phyloP scores from a whole-genome alignment of 176 grass and related monocot species.

The Typha latifolia region DNA sequence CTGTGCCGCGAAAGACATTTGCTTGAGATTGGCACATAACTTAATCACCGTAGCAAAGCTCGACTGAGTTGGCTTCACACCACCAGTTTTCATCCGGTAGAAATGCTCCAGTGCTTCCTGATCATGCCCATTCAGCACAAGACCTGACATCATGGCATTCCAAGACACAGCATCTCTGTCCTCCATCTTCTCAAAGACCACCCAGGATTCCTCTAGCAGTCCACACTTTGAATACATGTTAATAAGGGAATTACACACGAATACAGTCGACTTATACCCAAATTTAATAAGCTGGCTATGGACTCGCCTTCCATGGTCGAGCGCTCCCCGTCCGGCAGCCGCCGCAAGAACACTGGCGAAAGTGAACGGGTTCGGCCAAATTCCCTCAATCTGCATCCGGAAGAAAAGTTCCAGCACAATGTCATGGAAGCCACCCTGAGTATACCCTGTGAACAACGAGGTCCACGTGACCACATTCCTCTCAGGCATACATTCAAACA shows the following conservation, averaged over 20 bases:
- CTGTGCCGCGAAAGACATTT: slow-evolving; percentile 33
- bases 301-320: slow-evolving; percentile 19
- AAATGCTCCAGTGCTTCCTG: slow-evolving; percentile 48
- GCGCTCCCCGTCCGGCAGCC: slow-evolving; percentile 16
- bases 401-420: slow-evolving; percentile 32
- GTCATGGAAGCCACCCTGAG: neutral
- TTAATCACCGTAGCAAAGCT: slow-evolving; percentile 61
- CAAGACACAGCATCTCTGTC: slow-evolving; percentile 45
- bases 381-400: slow-evolving; percentile 34
- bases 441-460: slow-evolving; percentile 27
- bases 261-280: slow-evolving; percentile 18
- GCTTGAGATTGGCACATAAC: slow-evolving; percentile 53
- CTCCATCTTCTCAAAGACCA: slow-evolving; percentile 45
- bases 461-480: slow-evolving; percentile 43
- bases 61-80: slow-evolving; percentile 29
- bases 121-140: slow-evolving; percentile 38
- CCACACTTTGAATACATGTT: slow-evolving; percentile 63
- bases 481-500: slow-evolving; percentile 36
- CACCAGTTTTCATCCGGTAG: slow-evolving; percentile 23
- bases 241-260: slow-evolving; percentile 49
- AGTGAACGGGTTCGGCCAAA: slow-evolving; percentile 25
- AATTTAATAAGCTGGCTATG: slow-evolving; percentile 44
- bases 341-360: slow-evolving; percentile 33
- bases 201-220: slow-evolving; percentile 30
- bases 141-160: slow-evolving; percentile 46